phyloP scores from a whole-genome alignment of 2,329 filamentous ascomycete genomes.

The Domatiomyces catenatus region DNA sequence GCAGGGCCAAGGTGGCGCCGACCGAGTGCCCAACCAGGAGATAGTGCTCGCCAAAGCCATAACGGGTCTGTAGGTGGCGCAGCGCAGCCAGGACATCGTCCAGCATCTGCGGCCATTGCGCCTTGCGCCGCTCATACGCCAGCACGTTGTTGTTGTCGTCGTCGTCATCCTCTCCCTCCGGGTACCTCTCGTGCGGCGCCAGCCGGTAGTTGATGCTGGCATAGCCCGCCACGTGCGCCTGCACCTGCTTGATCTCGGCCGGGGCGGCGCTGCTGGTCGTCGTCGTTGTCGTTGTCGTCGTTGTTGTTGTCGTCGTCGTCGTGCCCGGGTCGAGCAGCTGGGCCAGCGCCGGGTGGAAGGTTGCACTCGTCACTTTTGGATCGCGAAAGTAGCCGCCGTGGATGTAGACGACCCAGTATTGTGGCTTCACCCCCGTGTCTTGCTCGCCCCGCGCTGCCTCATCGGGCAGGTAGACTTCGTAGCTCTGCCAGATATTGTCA shows the following conservation, averaged over 20 bases:
- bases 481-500: slow-evolving; percentile 16
- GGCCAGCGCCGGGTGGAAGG: slow-evolving; percentile 24
- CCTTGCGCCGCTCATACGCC: slow-evolving; percentile 21
- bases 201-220: slow-evolving; percentile 35
- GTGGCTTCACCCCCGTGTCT: slow-evolving; percentile 1
- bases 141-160: slow-evolving; percentile 11
- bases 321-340: slow-evolving; percentile 18
- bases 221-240: slow-evolving; percentile 22
- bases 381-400: slow-evolving; percentile 37
- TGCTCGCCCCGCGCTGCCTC: background rate
- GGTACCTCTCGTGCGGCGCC: slow-evolving; percentile 25
- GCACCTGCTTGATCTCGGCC: background rate
- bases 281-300: too few relatives aligned
- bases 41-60: slow-evolving; percentile 26
- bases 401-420: slow-evolving; percentile 23
- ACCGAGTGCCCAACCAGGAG: slow-evolving; percentile 33
- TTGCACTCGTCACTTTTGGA: slow-evolving; percentile 24
- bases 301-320: too few relatives aligned
- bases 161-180: slow-evolving; percentile 20
- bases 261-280: background rate
- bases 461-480: slow-evolving; percentile 12
- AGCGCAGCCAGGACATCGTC: slow-evolving; percentile 28
- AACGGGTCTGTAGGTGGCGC: slow-evolving; percentile 26
- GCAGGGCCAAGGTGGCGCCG: slow-evolving; percentile 32
- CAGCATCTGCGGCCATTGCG: slow-evolving; percentile 32